phyloP scores from a whole-genome alignment of 2,329 filamentous ascomycete species.

The Pyricularia sp. region DNA sequence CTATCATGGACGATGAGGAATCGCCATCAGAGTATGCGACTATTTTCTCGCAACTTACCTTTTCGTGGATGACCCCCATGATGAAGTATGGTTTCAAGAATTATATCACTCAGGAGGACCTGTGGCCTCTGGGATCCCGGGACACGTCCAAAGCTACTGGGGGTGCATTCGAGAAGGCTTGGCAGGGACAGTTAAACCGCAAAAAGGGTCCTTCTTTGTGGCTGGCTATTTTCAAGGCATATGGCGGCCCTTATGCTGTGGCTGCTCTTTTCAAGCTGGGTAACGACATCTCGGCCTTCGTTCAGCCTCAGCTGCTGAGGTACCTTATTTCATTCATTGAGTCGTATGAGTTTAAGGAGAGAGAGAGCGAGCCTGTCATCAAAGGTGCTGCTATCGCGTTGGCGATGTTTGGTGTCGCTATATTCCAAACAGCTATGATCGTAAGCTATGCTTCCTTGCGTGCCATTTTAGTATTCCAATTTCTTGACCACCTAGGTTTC shows the following conservation, averaged over 20 bases:
- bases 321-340: conserved; percentile 72
- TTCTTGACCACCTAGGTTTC: conserved; percentile 3
- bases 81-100: conserved; percentile 92
- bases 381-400: conserved; percentile 79
- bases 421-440: conserved; percentile 76
- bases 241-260: conserved; percentile 70
- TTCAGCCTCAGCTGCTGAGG: conserved; percentile 81
- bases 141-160: conserved; percentile 71
- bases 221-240: conserved; percentile 72
- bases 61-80: conserved; percentile 97
- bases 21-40: conserved; percentile 81
- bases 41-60: conserved; percentile 85
- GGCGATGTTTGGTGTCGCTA: conserved; percentile 81
- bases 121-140: conserved; percentile 76
- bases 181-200: conserved; percentile 60
- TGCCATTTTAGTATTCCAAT: conserved; percentile 1
- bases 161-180: conserved; percentile 56
- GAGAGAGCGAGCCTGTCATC: conserved; percentile 58
- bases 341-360: conserved; percentile 44
- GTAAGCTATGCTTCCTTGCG: conserved; percentile 14
- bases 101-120: conserved; percentile 83
- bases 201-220: conserved; percentile 67
- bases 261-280: conserved; percentile 79
- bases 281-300: conserved; percentile 76
- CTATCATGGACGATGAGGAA: conserved; percentile 44